phyloP scores from a whole-genome alignment of 495 filamentous ascomycete genomes.

The Delitschia confertaspora region DNA sequence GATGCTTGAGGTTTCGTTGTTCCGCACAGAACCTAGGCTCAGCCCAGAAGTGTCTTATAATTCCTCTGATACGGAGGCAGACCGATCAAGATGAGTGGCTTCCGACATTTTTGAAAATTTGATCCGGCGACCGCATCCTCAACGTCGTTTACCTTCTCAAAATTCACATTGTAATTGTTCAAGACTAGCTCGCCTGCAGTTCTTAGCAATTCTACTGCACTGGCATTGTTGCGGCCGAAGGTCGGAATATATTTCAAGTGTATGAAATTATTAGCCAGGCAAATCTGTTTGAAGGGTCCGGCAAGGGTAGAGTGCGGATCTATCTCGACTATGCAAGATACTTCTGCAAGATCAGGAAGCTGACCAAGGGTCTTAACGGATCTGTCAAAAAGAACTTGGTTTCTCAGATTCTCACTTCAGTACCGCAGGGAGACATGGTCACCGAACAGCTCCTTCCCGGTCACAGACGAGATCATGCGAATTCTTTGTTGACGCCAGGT shows the following conservation, averaged over 20 bases:
- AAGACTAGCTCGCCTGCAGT: not conserved
- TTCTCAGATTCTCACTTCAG: conserved; percentile 1
- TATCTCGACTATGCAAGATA: not conserved
- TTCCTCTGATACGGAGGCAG: conserved; percentile 2
- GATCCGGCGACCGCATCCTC: not conserved
- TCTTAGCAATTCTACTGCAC: not conserved
- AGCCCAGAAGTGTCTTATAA: not conserved
- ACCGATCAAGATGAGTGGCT: not conserved
- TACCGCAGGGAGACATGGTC: not conserved
- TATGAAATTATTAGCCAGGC: not conserved
- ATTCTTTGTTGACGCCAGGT: not conserved
- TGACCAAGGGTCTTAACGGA: not conserved
- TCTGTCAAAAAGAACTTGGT: not conserved
- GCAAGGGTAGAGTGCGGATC: conserved; percentile 2
- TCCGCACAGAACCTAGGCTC: not conserved
- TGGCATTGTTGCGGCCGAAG: not conserved
- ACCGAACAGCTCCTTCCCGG: not conserved
- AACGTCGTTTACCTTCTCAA: not conserved
- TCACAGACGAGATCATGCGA: conserved; percentile 5
- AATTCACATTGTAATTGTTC: not conserved
- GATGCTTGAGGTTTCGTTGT: not conserved
- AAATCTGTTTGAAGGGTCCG: conserved; percentile 4
- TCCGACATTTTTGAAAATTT: not conserved
- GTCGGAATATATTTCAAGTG: not conserved
- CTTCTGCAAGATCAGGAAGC: not conserved